phyloP scores from a whole-genome alignment of 106 monocot genomes.

The Allium fistulosum region DNA sequence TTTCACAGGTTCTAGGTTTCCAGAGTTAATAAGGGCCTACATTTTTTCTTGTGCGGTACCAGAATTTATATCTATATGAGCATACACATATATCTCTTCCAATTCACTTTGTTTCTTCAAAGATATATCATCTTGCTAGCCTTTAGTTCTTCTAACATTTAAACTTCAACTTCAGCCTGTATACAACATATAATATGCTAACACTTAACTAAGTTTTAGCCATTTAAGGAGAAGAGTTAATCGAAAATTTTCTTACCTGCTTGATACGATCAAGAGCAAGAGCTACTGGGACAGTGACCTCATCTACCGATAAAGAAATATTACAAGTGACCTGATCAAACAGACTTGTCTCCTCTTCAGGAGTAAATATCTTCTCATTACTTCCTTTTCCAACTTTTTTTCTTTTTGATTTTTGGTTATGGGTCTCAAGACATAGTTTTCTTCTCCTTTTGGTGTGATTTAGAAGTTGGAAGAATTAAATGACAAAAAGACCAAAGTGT shows the following conservation, averaged over 20 bases:
- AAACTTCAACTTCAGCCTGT: conserved; percentile 94
- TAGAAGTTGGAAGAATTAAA: too few relatives aligned
- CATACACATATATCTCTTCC: conserved; percentile 80
- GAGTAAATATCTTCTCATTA: conserved; percentile 17
- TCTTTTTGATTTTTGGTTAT: too few relatives aligned
- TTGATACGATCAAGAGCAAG: conserved; percentile 93
- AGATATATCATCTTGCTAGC: conserved; percentile 97
- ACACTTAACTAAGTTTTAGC: conserved; percentile 1
- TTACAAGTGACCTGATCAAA: conserved; percentile 95
- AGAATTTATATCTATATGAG: conserved; percentile 82
- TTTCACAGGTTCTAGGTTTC: conserved; percentile 78
- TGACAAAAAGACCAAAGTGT: too few relatives aligned
- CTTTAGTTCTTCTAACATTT: conserved; percentile 85
- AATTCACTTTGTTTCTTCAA: conserved; percentile 86
- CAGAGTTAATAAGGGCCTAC: conserved; percentile 61
- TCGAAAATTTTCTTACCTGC: conserved; percentile 37
- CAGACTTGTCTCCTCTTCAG: conserved; percentile 56
- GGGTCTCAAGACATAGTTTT: too few relatives aligned
- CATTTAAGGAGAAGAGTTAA: neutral
- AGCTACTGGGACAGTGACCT: conserved; percentile 76
- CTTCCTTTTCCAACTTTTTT: too few relatives aligned
- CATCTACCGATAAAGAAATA: conserved; percentile 63
- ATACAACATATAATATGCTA: neutral
- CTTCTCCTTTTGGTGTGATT: too few relatives aligned
- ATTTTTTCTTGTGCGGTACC: conserved; percentile 64